A percentile compares a stretch with the other conserved stretches of the same genome.
Conservation (phyloP, 2,329 filamentous ascomycete genomes). For the Pseudopithomyces chartarum region DNA sequence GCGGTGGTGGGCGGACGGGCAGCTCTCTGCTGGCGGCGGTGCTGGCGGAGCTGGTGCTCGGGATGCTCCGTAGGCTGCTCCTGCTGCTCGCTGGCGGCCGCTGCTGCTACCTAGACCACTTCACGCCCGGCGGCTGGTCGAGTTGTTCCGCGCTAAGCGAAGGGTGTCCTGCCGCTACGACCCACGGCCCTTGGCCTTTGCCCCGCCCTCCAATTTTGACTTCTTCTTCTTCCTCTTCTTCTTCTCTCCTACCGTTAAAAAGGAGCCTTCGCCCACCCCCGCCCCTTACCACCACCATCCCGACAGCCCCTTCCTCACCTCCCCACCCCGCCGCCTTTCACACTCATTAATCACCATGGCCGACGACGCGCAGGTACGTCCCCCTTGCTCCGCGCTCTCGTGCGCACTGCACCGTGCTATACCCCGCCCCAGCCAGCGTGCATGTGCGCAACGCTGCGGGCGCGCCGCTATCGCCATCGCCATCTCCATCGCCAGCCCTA, state of each 20-base stretch:
- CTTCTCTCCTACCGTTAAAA: constrained; percentile 34
- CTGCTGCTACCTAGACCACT: too few species aligned
- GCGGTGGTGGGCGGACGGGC: too few species aligned
- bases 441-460: constrained; percentile 39
- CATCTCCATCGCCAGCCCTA: constrained; percentile 5
- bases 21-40: too few species aligned
- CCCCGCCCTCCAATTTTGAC: constrained; percentile 35
- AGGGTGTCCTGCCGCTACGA: not conserved
- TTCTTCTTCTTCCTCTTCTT: constrained; percentile 42
- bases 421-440: constrained; percentile 45
- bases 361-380: constrained; percentile 69
- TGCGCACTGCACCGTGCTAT: constrained; percentile 23
- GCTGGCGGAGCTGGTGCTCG: not conserved
- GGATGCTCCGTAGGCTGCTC: too few species aligned
- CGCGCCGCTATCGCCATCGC: constrained; percentile 16
- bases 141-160: constrained; percentile 17
- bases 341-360: constrained; percentile 62
- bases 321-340: constrained; percentile 36
- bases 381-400: constrained; percentile 18
- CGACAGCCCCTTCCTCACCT: constrained; percentile 36
- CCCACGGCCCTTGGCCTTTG: constrained; percentile 17
- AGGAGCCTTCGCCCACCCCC: constrained; percentile 30
- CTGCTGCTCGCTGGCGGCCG: too few species aligned
- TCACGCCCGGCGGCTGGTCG: constrained; percentile 3
- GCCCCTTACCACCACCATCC: constrained; percentile 31